Base-by-base conservation (phyloP, 2,329 filamentous ascomycete species). In the Fusarium paranaense region DNA sequence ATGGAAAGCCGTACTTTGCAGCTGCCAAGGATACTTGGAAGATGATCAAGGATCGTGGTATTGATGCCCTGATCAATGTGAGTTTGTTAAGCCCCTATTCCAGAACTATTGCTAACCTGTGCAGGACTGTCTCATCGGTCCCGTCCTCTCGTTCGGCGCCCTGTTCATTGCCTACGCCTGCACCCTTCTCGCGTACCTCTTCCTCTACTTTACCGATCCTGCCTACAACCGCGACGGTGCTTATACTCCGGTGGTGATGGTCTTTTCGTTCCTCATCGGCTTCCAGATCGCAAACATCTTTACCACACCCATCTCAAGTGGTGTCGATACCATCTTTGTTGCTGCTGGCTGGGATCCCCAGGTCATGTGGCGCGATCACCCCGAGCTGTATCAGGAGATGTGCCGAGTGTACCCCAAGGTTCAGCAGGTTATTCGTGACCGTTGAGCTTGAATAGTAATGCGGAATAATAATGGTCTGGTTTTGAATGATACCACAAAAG, bases 241-340 rank as follows among this genome's bases (percentile, higher is more conserved):
- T 22, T 97, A 91, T 81, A 97, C 94, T 0, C 87, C 92, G 0
- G 91, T 97, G 10, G 88, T 97, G 20, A 89, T 97, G 80, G 94
- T 94, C 0, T 97, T 96, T 81, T 87, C 95, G 0, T 98, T 98
- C 85, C 85, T 98, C 62, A 95, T 98, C 73, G 96, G 96, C 8
- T 85, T 98, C 74, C 96, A 98, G 82, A 93, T 98, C 69, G 93
- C 92, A 81, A 93, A 97, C 82, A 90, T 97, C 73, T 97, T 98
- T 84, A 94, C 96, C 37, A 96, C 94, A 0, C 96, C 96, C 1
- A 87, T 98, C 66, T 92, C 92, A 72, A 95, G 92, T 78, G 96
- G 96, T n/a, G 90, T 97, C 72, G 94, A 97, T 76, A 97, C 95
- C 0, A 94, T 98, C 70, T 98, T 98, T 77, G 94, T 98, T 0